Base-by-base conservation (phyloP, 148 eudicot genomes). In the Suaeda aralocaspica region DNA sequence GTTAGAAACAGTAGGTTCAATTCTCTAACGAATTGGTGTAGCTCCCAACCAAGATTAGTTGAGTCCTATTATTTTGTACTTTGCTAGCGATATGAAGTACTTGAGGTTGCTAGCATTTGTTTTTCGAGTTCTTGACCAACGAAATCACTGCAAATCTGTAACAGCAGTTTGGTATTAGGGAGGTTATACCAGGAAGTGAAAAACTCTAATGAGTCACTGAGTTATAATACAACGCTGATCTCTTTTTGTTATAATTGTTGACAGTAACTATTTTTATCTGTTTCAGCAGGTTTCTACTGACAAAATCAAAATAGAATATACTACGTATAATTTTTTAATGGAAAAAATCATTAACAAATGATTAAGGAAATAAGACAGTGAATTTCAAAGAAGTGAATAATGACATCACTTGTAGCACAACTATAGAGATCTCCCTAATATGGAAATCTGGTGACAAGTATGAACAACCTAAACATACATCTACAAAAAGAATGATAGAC, bases 401-500 rank as follows among this genome's bases (percentile, higher is more conserved):
- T 16, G 50, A 19, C 16, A 55, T 55, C 19, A 55, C 59, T 24
- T 24, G 12, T 26, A 55, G 33, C 59, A 26, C 59, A 24, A 11
- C 25, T 13, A 25, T 13, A 29, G 22, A 29, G 19, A 57, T 26
- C 41, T 18, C 57, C 57, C 57, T 52, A 28, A 52, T 21, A 21
- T 21, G 28, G 57, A n/a, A 59, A 24, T 39, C 19, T 21, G 66
- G 28, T 39, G 3, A 36, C 41, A 62, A 62, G 15, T 36, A 12
- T 34, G 50, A 34, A 12, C 52, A 6, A 36, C 48, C 51, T 36
- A 56, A 25, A 56, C 64, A 56, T 55, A 22, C 53, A 58, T 70
- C 33, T 70, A 42, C 50, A 63, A 22, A 74, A 67, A 67, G 65
- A 74, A 74, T 67, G 52, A 74, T 74, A 52, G n/a, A 39, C 66